A percentile compares a stretch with the other conserved stretches of the same genome.
Conservation (phyloP, 176 grass and related monocot genomes). For the Raddia distichophylla region DNA sequence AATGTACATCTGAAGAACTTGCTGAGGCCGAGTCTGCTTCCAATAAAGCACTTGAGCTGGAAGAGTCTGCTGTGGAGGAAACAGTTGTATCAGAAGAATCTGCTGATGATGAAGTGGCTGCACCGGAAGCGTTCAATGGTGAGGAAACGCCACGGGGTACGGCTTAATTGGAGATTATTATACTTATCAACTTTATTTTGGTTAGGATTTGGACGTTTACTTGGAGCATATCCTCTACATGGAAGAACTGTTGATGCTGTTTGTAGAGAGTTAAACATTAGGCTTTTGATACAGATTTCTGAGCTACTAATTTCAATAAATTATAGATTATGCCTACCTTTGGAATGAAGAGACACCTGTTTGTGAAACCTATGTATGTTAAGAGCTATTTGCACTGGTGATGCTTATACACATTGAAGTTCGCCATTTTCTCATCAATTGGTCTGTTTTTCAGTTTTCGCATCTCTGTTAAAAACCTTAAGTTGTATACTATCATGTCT, state of each 20-base stretch:
- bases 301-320: constrained; percentile 26
- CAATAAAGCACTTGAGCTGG: constrained; percentile 24
- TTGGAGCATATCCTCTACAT: constrained; percentile 23
- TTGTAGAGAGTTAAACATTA: constrained; percentile 34
- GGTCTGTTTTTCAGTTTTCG: constrained; percentile 8
- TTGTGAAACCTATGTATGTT: constrained; percentile 8
- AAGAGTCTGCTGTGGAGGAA: constrained; percentile 24
- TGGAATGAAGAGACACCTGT: constrained; percentile 6
- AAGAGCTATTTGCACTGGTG: neutral
- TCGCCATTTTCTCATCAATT: neutral
- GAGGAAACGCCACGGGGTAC: constrained; percentile 30
- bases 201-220: constrained; percentile 43
- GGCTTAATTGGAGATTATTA: constrained; percentile 32
- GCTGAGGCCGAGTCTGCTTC: constrained; percentile 13
- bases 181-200: constrained; percentile 14
- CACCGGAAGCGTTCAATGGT: constrained; percentile 1
- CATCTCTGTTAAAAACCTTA: neutral
- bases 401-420: neutral
- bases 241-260: constrained; percentile 12
- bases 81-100: constrained; percentile 26
- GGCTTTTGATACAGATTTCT: constrained; percentile 27
- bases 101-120: constrained; percentile 26
- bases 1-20: constrained; percentile 33
- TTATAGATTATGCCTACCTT: constrained; percentile 8
- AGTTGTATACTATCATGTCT: neutral